Base-by-base conservation (phyloP, 805 yeast species). In the Ogataea haglerorum region DNA sequence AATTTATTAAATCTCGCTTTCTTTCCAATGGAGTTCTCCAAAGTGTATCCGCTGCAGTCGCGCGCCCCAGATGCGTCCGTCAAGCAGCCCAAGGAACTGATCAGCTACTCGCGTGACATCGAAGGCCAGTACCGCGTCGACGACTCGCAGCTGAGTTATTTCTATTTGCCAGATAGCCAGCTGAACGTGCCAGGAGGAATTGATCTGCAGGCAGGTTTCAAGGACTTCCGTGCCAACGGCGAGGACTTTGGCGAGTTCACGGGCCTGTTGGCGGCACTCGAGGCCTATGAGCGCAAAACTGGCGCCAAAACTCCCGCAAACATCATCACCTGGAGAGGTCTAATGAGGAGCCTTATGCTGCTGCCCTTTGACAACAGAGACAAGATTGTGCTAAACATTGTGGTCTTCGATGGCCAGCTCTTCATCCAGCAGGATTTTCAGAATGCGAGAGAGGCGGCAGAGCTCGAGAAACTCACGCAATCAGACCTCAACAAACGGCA, bases 81-180 rank as follows among this genome's bases (percentile, higher is more conserved):
- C 38, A 81, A 82, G 53, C 95, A 88, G 60, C 98, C 99, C 2
- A 83, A 82, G 49, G 96, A 93, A 61, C 50, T 91, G 3, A 69
- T 76, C n/a, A 60, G 76, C 4, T 91, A 69, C 57, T 78, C 91
- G 2, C 67, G 88, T 42, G 77, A 75, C 19, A 62, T 63, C n/a
- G 75, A 79, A 5, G 43, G 47, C 17, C 76, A 71, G 16, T 69
- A 74, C 22, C 57, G 63, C 4, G 62, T 76, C 8, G 81, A 79
- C 49, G 76, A 76, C 38, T 61, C 77, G 0, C 71, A 75, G 3
- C 61, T 87, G 37, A 66, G 73, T n/a, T 88, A 86, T 62, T 90
- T 72, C 65, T 93, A 88, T 59, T 69, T 91, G 22, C 95, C 96
- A 12, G 89, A 86, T 56, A 61, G 79, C 4, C 77, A 75, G 31